Conservation (phyloP, 805 yeast genomes). For the Wickerhamomyces alni region DNA sequence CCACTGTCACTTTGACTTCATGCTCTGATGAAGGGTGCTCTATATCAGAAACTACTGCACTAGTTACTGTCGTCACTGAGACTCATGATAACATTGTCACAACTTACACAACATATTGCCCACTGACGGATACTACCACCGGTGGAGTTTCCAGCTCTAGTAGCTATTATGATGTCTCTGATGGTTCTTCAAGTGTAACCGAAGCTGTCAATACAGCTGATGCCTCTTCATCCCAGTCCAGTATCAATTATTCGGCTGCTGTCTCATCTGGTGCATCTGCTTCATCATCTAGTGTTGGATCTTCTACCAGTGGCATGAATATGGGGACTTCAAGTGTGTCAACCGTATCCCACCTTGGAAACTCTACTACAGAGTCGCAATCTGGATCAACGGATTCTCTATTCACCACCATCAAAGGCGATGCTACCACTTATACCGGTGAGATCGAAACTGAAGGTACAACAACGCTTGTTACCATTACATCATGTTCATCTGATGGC, state of each 20-base stretch:
- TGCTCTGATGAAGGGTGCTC: constrained; percentile 23
- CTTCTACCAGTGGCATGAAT: no score
- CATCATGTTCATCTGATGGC: constrained; percentile 18
- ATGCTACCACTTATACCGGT: no score
- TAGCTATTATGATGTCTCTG: no score
- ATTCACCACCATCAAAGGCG: no score
- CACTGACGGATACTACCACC: constrained; percentile 18
- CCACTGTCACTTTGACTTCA: background rate
- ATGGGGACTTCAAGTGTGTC: no score
- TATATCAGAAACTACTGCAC: constrained; percentile 20
- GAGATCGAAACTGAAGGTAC: constrained; percentile 9
- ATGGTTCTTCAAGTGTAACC: constrained; percentile 2
- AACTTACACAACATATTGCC: constrained; percentile 37
- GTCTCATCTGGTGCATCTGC: no score
- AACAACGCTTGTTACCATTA: constrained; percentile 16
- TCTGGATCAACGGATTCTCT: no score
- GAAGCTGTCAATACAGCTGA: background rate
- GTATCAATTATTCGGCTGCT: no score
- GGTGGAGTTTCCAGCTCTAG: background rate
- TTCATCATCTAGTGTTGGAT: no score
- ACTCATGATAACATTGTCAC: constrained; percentile 25
- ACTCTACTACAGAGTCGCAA: no score
- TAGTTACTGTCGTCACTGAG: constrained; percentile 26
- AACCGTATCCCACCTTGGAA: no score
- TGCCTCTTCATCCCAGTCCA: no score